These are phyloP conservation scores for Pythium aristosporum DNA, from an alignment of 352 stramenopile genomes.

Conservation along the genomic window DNA sequence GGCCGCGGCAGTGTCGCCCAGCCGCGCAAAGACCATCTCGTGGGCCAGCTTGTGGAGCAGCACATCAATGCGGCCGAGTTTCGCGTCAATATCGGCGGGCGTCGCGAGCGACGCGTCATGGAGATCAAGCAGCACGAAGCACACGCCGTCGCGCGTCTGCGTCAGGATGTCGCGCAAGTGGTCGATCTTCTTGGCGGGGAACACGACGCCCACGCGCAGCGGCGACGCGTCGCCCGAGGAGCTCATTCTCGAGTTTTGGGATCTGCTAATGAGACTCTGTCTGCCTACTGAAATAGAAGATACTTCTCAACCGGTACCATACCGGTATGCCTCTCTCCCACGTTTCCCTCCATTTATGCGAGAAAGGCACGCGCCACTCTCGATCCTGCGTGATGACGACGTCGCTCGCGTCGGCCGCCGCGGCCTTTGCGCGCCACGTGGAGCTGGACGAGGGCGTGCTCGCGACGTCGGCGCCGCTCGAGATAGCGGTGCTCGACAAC, in stretches of 20 bases:
- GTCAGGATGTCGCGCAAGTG: conserved; percentile 66
- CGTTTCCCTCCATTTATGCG: not conserved
- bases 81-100: conserved; percentile 34
- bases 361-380: conserved; percentile 11
- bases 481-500: conserved; percentile 40
- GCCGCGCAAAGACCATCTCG: conserved; percentile 74
- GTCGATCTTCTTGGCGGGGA: conserved; percentile 82
- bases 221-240: not conserved
- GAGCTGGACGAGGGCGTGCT: conserved; percentile 64
- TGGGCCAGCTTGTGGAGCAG: conserved; percentile 83
- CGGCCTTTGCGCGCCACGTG: conserved; percentile 58
- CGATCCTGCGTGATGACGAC: not conserved
- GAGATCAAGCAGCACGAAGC: conserved; percentile 78
- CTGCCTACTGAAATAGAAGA: not conserved
- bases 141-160: conserved; percentile 41
- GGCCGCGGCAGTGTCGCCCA: conserved; percentile 46
- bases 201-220: conserved; percentile 73
- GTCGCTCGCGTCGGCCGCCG: not conserved
- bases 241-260: not conserved
- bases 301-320: not conserved
- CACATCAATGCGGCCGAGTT: conserved; percentile 54
- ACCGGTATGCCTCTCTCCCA: not conserved
- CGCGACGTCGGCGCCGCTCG: conserved; percentile 57
- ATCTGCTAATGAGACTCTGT: not conserved
- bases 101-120: conserved; percentile 35